Base-by-base conservation (phyloP, 2,329 filamentous ascomycete species). In the Plectosphaerella sp. region DNA sequence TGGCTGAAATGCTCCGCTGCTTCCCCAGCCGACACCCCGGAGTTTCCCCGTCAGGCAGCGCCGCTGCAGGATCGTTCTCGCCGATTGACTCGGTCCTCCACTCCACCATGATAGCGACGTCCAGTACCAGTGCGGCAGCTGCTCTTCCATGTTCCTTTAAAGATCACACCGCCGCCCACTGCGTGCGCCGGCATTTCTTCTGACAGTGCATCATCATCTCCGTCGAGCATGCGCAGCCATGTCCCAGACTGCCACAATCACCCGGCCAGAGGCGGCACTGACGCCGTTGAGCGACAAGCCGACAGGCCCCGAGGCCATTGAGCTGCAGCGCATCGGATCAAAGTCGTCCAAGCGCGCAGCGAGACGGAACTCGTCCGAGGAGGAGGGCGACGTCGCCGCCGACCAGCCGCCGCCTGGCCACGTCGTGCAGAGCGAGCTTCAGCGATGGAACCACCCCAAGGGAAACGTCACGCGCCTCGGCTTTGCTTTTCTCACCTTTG, bases 401-500 rank as follows among this genome's bases (percentile, higher is more conserved):
- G 45, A 46, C 12, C 37, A 33, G 1, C 52, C 43, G 6, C 36
- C 24, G 2, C 54, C 54, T 10, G 51, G 52, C 20, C 43, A 47
- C 4, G 37, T 48, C 14, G 49, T 54, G 5, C 54, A 57, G 14
- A 41, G 54, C 16, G 37, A 55, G 24, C 11, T 57, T 4, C 54
- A 72, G 53, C 52, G 65, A 54, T 72, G 70, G 70, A 72, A 71
- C 52, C 57, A 62, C 16, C 70, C 70, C 0, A 62, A 50, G 8
- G 62, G 61, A 2, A 72, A 72, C 16, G 41, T 67, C 1, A 52
- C 54, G 2, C 63, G 62, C 24, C 55, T 72, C 1, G 61, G 41
- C 0, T 72, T 72, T 37, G 76, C 80, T 0, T 84, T 85, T 59
- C 72, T 79, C 62, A 76, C 78, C 0, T 84, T 86, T 53, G 70